Percentiles rank a stretch among this genome's conserved stretches.
phyloP scores from a whole-genome alignment of 202 grass and related monocot genomes.

The Zoysia matrella region DNA sequence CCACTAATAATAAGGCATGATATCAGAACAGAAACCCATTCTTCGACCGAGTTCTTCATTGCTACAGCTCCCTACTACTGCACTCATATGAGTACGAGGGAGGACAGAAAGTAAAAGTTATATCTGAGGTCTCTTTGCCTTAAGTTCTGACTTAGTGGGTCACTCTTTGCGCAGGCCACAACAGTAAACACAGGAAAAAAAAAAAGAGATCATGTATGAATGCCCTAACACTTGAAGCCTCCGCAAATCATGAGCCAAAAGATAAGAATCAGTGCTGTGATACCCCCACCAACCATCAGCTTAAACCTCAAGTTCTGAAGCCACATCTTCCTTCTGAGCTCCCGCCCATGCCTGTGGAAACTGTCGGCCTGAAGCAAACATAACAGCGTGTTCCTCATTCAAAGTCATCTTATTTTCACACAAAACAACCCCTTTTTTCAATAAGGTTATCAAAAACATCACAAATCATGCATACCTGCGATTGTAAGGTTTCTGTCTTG shows the following conservation, averaged over 20 bases:
- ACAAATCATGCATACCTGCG: slow-evolving; percentile 60
- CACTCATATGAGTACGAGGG: background rate
- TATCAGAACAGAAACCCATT: no score
- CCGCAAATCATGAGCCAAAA: slow-evolving; percentile 83
- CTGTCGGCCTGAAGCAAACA: slow-evolving; percentile 71
- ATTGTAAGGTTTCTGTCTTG: slow-evolving; percentile 91
- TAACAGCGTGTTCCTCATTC: slow-evolving; percentile 25
- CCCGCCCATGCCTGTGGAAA: slow-evolving; percentile 97
- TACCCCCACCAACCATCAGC: slow-evolving; percentile 69
- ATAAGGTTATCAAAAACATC: background rate
- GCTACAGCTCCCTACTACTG: background rate
- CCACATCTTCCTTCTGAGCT: slow-evolving; percentile 97
- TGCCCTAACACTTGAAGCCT: slow-evolving; percentile 69
- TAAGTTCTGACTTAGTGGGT: slow-evolving; percentile 2
- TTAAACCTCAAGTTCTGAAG: slow-evolving; percentile 91
- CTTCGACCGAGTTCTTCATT: no score
- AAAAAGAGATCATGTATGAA: background rate
- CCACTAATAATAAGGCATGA: no score
- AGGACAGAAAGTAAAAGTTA: no score
- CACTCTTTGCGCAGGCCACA: slow-evolving; percentile 40
- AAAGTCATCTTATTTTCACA: background rate
- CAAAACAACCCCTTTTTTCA: background rate
- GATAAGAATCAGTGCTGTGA: slow-evolving; percentile 61
- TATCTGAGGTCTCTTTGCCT: no score
- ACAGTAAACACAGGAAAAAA: slow-evolving; percentile 13